These are phyloP conservation scores for Thermochaetoides dissita DNA, from an alignment of 2,329 filamentous ascomycete genomes.

Conservation along the genomic window DNA sequence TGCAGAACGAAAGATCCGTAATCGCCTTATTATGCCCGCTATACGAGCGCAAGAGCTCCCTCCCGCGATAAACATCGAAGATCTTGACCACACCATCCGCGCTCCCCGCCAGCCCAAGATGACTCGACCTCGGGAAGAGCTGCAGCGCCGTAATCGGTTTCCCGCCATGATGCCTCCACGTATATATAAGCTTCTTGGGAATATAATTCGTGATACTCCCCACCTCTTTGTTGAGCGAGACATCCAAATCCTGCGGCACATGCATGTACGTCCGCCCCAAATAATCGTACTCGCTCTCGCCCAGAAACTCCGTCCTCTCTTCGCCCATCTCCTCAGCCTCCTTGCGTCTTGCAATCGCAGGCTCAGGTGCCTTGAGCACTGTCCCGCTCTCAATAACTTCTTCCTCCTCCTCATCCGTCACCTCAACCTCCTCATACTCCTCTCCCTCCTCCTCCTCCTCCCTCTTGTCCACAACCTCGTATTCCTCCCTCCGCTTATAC, in stretches of 20 bases:
- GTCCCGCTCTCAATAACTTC: slow-evolving; percentile 52
- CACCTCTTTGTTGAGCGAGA: slow-evolving; percentile 69
- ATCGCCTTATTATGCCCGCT: slow-evolving; percentile 80
- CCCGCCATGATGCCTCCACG: slow-evolving; percentile 63
- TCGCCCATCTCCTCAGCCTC: slow-evolving; percentile 46
- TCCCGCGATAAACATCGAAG: slow-evolving; percentile 85
- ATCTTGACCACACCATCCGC: slow-evolving; percentile 86
- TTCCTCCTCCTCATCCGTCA: slow-evolving; percentile 59
- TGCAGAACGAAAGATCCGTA: slow-evolving; percentile 80
- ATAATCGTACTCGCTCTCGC: slow-evolving; percentile 73
- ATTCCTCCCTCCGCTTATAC: slow-evolving; percentile 53
- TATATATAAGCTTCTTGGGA: slow-evolving; percentile 84
- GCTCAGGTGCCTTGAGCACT: slow-evolving; percentile 40
- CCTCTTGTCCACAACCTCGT: slow-evolving; percentile 56
- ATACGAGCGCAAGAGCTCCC: slow-evolving; percentile 81
- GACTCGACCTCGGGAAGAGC: slow-evolving; percentile 79
- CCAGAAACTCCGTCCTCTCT: slow-evolving; percentile 82
- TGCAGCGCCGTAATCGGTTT: slow-evolving; percentile 79
- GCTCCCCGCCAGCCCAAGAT: slow-evolving; percentile 76
- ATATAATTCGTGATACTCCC: slow-evolving; percentile 79
- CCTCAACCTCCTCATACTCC: slow-evolving; percentile 64
- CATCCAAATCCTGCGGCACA: slow-evolving; percentile 75
- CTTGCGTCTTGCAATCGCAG: slow-evolving; percentile 41
- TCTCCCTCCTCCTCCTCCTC: slow-evolving; percentile 65
- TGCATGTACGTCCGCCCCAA: slow-evolving; percentile 97